A percentile compares a stretch with the other conserved stretches of the same genome.
phyloP scores from a whole-genome alignment of 2,329 filamentous ascomycete genomes.

The Harringtonia lauricola region DNA sequence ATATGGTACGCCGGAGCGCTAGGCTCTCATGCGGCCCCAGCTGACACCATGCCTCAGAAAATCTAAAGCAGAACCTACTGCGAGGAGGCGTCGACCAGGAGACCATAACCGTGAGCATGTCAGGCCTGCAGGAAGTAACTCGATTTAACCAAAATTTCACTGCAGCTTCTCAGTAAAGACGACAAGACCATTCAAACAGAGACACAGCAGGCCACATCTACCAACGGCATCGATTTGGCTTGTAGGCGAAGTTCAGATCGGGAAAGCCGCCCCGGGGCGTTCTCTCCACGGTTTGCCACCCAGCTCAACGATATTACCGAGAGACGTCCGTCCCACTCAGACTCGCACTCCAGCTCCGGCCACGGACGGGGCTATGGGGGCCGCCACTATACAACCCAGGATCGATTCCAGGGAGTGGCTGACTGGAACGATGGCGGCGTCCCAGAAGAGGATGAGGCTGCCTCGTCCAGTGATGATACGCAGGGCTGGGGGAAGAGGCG shows the following conservation, averaged over 20 bases:
- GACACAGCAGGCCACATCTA: background rate
- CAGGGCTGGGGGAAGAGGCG: too few relatives aligned
- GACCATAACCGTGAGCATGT: slow-evolving; percentile 16
- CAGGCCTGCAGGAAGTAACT: too few relatives aligned
- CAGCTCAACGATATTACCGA: too few relatives aligned
- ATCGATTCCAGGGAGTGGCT: slow-evolving; percentile 1
- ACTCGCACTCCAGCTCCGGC: too few relatives aligned
- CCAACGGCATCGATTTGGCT: background rate
- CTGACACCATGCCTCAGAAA: slow-evolving; percentile 18
- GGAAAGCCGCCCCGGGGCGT: too few relatives aligned
- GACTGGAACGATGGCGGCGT: slow-evolving; percentile 2
- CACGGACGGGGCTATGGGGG: too few relatives aligned
- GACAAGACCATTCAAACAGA: background rate
- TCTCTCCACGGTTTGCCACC: too few relatives aligned
- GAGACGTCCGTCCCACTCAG: too few relatives aligned
- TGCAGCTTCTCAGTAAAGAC: background rate
- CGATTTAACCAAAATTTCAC: too few relatives aligned
- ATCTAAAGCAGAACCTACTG: slow-evolving; percentile 36
- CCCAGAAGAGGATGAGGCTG: too few relatives aligned
- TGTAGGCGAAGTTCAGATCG: background rate
- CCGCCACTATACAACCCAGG: too few relatives aligned
- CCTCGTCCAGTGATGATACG: too few relatives aligned
- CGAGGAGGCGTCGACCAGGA: slow-evolving; percentile 35
- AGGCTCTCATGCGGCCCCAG: background rate
- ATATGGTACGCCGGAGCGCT: slow-evolving; percentile 34